phyloP scores from a whole-genome alignment of 805 yeast species.

The Candida krabiensis region DNA sequence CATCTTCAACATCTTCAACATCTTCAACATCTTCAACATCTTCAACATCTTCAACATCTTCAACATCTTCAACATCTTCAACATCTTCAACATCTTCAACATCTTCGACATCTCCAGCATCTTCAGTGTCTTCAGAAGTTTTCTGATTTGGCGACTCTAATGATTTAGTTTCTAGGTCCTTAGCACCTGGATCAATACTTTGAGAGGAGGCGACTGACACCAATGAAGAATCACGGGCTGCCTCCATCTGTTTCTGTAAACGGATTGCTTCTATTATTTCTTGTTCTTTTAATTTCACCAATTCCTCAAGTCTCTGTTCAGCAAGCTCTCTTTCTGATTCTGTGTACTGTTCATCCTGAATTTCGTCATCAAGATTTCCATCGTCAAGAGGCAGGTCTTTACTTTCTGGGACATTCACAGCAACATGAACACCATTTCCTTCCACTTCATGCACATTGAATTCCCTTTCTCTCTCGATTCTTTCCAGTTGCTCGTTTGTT shows the following conservation, averaged over 20 bases:
- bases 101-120: conserved; percentile 2
- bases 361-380: conserved; percentile 8
- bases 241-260: conserved; percentile 21
- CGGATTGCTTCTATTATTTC: conserved; percentile 27
- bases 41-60: conserved; percentile 3
- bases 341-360: conserved; percentile 18
- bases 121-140: background rate
- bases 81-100: conserved; percentile 5
- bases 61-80: conserved; percentile 27
- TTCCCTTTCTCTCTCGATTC: conserved; percentile 30
- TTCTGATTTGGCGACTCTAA: background rate
- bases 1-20: background rate
- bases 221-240: conserved; percentile 17
- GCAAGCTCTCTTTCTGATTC: conserved; percentile 28
- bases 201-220: conserved; percentile 20
- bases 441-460: conserved; percentile 14
- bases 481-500: conserved; percentile 39
- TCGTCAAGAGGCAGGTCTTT: conserved; percentile 11
- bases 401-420: conserved; percentile 13
- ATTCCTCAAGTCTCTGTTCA: conserved; percentile 26
- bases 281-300: conserved; percentile 26
- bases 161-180: background rate
- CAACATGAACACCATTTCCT: conserved; percentile 8
- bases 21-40: conserved; percentile 20
- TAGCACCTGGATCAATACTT: conserved; percentile 3